These are phyloP conservation scores for Vaccinium corymbosum DNA, from an alignment of 148 eudicot genomes.

Conservation along the genomic window DNA sequence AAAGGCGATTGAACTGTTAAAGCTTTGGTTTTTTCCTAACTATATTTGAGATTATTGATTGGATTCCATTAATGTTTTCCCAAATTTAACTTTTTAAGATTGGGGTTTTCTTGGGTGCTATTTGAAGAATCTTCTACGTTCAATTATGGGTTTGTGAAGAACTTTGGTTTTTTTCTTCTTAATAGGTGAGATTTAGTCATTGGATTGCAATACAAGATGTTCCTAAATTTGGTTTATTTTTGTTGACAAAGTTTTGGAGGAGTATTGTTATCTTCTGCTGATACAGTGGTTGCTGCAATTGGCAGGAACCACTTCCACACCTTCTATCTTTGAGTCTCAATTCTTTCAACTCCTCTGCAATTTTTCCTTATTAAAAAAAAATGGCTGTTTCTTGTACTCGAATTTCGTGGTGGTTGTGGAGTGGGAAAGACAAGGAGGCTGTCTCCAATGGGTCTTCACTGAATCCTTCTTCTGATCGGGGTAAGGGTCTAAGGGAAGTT, in stretches of 20 bases:
- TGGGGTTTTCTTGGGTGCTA: not conserved
- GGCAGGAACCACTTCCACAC: slow-evolving; percentile 15
- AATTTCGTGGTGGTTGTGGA: slow-evolving; percentile 55
- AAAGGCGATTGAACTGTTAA: not conserved
- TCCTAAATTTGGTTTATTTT: not conserved
- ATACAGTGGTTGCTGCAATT: slow-evolving; percentile 17
- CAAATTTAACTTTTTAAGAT: not conserved
- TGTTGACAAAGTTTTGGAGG: not conserved
- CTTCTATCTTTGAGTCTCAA: slow-evolving; percentile 4
- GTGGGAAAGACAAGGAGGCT: slow-evolving; percentile 44
- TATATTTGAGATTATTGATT: not conserved
- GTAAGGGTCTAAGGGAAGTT: slow-evolving; percentile 38
- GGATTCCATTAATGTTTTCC: not conserved
- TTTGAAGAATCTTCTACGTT: not conserved
- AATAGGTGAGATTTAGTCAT: not conserved
- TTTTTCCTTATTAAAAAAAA: not conserved
- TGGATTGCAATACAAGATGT: not conserved
- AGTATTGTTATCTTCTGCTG: not conserved
- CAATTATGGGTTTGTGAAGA: not conserved
- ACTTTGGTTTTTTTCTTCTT: not conserved
- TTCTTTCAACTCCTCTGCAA: not conserved
- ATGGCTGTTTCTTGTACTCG: slow-evolving; percentile 56
- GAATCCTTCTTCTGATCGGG: slow-evolving; percentile 48
- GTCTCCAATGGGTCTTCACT: slow-evolving; percentile 36
- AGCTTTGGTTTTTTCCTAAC: not conserved